Conservation (phyloP, 805 yeast genomes). For the Metschnikowia proteae region DNA sequence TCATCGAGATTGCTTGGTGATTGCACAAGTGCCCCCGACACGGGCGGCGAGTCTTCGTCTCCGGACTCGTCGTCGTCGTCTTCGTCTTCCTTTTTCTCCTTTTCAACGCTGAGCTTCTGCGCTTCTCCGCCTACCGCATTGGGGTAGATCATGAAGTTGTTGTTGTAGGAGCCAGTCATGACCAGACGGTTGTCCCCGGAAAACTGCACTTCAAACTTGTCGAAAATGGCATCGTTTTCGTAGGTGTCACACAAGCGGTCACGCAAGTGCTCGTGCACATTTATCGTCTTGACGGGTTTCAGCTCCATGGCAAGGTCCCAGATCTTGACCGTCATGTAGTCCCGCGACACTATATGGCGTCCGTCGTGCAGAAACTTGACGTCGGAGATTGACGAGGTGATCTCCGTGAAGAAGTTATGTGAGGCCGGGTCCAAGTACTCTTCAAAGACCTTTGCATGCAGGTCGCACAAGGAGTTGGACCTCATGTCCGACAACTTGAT, state of each 20-base stretch:
- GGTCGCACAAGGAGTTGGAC: slow-evolving; percentile 88
- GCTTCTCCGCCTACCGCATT: slow-evolving; percentile 49
- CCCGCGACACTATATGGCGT: slow-evolving; percentile 92
- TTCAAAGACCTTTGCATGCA: slow-evolving; percentile 82
- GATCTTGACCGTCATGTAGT: slow-evolving; percentile 93
- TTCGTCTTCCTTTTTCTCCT: slow-evolving; percentile 21
- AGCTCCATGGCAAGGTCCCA: slow-evolving; percentile 99
- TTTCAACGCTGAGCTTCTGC: background rate
- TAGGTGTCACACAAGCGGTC: slow-evolving; percentile 94
- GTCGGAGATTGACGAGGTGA: slow-evolving; percentile 90
- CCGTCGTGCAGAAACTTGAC: slow-evolving; percentile 91
- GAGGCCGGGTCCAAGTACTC: slow-evolving; percentile 89
- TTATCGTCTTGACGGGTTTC: slow-evolving; percentile 89
- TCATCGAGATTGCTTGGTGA: slow-evolving; percentile 31
- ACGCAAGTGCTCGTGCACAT: slow-evolving; percentile 91
- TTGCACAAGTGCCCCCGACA: slow-evolving; percentile 25
- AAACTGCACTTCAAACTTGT: slow-evolving; percentile 94
- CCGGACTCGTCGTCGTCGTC: slow-evolving; percentile 41
- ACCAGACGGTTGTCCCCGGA: slow-evolving; percentile 88
- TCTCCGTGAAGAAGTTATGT: slow-evolving; percentile 96
- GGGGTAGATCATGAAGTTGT: slow-evolving; percentile 95
- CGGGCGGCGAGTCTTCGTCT: slow-evolving; percentile 28
- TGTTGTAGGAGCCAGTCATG: slow-evolving; percentile 96
- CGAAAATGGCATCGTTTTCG: slow-evolving; percentile 97
- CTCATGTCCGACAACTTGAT: slow-evolving; percentile 96